These are phyloP conservation scores for Aphanomyces euteiches DNA, from an alignment of 352 stramenopile genomes.

Conservation along the genomic window DNA sequence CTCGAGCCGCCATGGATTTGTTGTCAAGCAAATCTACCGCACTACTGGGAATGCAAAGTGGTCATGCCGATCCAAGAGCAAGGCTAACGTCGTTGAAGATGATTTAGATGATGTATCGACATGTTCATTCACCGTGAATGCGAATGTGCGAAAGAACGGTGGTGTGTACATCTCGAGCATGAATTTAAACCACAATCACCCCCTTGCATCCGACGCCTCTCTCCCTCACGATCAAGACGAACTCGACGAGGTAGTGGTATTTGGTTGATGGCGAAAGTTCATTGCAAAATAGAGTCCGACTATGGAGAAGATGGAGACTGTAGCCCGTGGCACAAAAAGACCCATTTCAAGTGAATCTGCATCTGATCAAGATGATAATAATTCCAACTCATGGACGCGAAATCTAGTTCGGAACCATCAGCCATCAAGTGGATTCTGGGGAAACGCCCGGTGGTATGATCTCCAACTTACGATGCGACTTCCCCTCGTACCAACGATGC, in stretches of 20 bases:
- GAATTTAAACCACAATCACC: slow-evolving; percentile 19
- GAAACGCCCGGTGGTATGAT: slow-evolving; percentile 75
- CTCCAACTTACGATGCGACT: slow-evolving; percentile 56
- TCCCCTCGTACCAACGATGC: slow-evolving; percentile 54
- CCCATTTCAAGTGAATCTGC: not conserved
- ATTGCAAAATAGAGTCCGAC: not conserved
- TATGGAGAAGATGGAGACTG: not conserved
- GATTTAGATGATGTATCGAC: not conserved
- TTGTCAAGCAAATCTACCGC: slow-evolving; percentile 21
- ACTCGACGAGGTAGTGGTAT: not conserved
- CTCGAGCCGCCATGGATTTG: not conserved
- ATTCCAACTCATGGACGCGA: not conserved
- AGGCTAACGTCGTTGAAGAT: not conserved
- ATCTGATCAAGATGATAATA: not conserved
- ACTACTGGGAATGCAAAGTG: slow-evolving; percentile 13
- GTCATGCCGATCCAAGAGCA: slow-evolving; percentile 8
- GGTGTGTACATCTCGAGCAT: slow-evolving; percentile 17
- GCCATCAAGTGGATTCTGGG: slow-evolving; percentile 54
- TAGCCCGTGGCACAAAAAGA: not conserved
- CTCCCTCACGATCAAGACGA: not conserved
- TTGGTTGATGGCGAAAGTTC: too few relatives aligned
- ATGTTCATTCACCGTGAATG: slow-evolving; percentile 12
- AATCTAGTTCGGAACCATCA: not conserved
- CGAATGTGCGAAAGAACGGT: slow-evolving; percentile 4
- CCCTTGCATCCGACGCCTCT: not conserved